These are phyloP conservation scores for Sclerotinia trifoliorum DNA, from an alignment of 2,329 filamentous ascomycete genomes.

Conservation along the genomic window DNA sequence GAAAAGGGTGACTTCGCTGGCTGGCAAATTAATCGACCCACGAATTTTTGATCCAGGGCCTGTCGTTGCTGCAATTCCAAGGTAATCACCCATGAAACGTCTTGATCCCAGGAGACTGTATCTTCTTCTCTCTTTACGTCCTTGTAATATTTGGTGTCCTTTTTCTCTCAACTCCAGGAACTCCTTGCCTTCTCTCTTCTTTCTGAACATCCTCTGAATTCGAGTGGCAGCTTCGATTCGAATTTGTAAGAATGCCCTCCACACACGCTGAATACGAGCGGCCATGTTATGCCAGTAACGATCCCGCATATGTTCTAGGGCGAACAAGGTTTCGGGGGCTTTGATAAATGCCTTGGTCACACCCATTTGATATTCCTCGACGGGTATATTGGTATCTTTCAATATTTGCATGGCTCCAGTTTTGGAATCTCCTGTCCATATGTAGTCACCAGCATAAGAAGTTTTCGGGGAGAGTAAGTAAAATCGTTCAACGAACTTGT, in stretches of 20 bases:
- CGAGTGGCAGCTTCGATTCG: constrained; percentile 87
- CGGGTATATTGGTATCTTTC: constrained; percentile 92
- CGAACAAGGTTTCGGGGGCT: constrained; percentile 93
- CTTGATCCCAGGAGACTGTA: constrained; percentile 90
- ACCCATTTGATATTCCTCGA: constrained; percentile 96
- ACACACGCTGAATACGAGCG: constrained; percentile 92
- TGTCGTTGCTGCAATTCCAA: constrained; percentile 77
- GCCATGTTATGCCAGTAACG: constrained; percentile 99
- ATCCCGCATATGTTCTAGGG: constrained; percentile 95
- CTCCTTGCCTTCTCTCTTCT: constrained; percentile 86
- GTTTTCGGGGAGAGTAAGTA: constrained; percentile 92
- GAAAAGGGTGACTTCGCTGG: constrained; percentile 77
- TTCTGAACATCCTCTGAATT: constrained; percentile 94
- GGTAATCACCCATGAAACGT: constrained; percentile 91
- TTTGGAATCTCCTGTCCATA: constrained; percentile 85
- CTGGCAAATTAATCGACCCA: constrained; percentile 66
- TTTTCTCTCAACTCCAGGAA: constrained; percentile 85
- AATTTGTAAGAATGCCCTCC: constrained; percentile 93
- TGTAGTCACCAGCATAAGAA: constrained; percentile 95
- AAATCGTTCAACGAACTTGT: constrained; percentile 97
- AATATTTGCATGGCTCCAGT: constrained; percentile 89
- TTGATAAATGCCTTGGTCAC: constrained; percentile 98
- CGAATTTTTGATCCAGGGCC: constrained; percentile 82
- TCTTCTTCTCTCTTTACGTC: constrained; percentile 84
- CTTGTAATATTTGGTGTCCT: constrained; percentile 76